Evolutionary conservation across 2,329 filamentous ascomycete species (phyloP), one percentile per base, ranked within the genome.

Genomic region (Aspergillus flavus): DNA sequence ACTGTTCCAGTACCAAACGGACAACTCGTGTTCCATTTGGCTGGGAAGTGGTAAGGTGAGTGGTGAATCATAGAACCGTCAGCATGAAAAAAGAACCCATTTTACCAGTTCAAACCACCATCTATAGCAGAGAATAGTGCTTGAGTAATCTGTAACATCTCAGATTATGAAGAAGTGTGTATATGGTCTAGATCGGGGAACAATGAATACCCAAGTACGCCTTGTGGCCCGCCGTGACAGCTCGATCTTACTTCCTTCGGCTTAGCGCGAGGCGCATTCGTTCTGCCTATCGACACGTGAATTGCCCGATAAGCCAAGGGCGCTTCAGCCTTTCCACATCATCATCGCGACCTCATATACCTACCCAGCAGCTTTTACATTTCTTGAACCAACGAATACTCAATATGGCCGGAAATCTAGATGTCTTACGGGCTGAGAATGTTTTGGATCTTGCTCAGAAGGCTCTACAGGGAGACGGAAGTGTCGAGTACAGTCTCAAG

Each of bases 401-500:
- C 34, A 21, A 36, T 11, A 70, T 68, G 67, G 56, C 61, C 50
- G 64, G 60, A 61, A 65, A 55, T n/a, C 57, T 79, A 72, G 66
- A 71, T 32, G 43, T 64, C 2, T 66, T 78, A 6, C 62, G 52
- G 16, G 54, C 69, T n/a, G 69, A 72, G 41, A 68, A 72, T 57
- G 68, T 80, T 45, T 61, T 79, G 41, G 69, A 70, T 9, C 65
- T 78, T 34, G 76, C 74, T 6, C 70, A 71, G 26, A 67, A 65
- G 63, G 74, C 76, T 64, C 66, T 80, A 23, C 67, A 70, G 23
- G 64, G 68, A 28, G 71, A 73, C 62, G 68, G 62, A 34, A 69
- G 69, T 43, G 65, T 63, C 28, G 70, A 72, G 54, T 67, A 66
- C 28, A 73, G 64, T 56, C 69, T 83, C 64, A 77, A 78, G 57